A percentile compares a stretch with the other conserved stretches of the same genome.
Conservation (phyloP, 2,329 filamentous ascomycete species). For the Aplosporella prunicola region DNA sequence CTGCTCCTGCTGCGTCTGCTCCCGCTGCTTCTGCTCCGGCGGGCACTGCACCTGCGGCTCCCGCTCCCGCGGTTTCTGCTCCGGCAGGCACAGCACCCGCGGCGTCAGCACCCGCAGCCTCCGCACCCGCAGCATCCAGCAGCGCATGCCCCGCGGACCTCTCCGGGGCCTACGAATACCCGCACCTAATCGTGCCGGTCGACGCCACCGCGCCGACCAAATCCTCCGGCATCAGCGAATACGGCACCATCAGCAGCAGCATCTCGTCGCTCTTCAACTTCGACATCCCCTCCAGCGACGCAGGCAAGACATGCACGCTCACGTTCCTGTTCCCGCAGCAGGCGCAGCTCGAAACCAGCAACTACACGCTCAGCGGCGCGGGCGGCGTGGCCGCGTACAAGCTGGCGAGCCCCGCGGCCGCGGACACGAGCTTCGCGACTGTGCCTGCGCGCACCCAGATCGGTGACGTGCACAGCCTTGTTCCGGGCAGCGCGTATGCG, state of each 20-base stretch:
- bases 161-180: conserved; percentile 15
- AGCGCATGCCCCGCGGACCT: background rate
- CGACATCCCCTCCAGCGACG: conserved; percentile 12
- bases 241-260: conserved; percentile 30
- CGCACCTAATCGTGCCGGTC: conserved; percentile 29
- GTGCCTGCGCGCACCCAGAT: conserved; percentile 4
- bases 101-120: background rate
- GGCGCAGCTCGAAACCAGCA: conserved; percentile 22
- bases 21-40: background rate
- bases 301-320: conserved; percentile 22
- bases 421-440: background rate
- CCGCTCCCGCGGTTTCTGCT: background rate
- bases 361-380: conserved; percentile 26
- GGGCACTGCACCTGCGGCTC: background rate
- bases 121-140: background rate
- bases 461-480: conserved; percentile 10
- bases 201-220: conserved; percentile 28
- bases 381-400: conserved; percentile 27
- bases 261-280: conserved; percentile 30
- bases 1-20: too few species aligned
- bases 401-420: conserved; percentile 1
- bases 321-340: conserved; percentile 21
- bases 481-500: conserved; percentile 15
- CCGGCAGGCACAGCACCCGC: background rate
- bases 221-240: conserved; percentile 31